Conservation (phyloP, 2,329 filamentous ascomycete species). For the Penicillium sumatraense region DNA sequence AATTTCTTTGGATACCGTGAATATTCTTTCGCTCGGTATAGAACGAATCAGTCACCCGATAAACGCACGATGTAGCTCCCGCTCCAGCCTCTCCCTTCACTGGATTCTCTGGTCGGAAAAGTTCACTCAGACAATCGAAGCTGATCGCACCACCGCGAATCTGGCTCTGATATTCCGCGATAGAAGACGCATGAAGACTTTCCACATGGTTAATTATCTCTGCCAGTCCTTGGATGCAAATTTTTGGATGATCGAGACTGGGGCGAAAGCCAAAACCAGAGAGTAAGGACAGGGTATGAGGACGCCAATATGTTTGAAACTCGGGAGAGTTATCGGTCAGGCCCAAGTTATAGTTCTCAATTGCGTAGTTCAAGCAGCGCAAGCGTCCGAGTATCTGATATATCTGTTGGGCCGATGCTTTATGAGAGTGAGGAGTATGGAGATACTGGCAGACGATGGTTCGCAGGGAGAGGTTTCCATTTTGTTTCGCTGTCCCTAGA, state of each 20-base stretch:
- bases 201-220: background rate
- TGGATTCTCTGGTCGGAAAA: background rate
- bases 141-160: background rate
- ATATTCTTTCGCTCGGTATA: background rate
- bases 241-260: background rate
- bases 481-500: background rate
- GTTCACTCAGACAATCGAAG: background rate
- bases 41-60: constrained; percentile 1
- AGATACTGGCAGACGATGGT: background rate
- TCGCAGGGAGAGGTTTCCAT: background rate
- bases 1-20: constrained; percentile 1
- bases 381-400: constrained; percentile 1
- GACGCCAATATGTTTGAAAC: background rate
- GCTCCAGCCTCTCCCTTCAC: background rate
- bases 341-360: constrained; percentile 1
- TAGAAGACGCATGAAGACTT: background rate
- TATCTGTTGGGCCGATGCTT: background rate
- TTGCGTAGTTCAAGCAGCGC: constrained; percentile 1
- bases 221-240: background rate
- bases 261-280: background rate
- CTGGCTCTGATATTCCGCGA: background rate
- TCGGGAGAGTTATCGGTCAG: background rate
- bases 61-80: background rate
- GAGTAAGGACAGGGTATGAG: background rate
- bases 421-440: background rate